phyloP scores from a whole-genome alignment of 2,329 filamentous ascomycete species.

The Pseudogymnoascus verrucosus region DNA sequence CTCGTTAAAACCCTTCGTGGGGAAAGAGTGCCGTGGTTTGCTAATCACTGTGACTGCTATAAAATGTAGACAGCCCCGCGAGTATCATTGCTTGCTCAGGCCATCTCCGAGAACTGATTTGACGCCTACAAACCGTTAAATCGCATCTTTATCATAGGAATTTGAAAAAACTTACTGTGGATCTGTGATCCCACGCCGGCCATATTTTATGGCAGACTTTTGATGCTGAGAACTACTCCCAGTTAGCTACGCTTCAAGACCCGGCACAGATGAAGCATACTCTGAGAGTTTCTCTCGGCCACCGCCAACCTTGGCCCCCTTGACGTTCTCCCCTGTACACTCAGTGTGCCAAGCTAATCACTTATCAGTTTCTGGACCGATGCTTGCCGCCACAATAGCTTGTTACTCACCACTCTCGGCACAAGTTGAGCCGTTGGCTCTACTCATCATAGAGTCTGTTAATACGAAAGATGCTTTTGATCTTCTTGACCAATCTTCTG shows the following conservation, averaged over 20 bases:
- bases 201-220: not conserved
- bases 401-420: not conserved
- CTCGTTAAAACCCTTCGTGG: not conserved
- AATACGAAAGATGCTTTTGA: not conserved
- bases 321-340: not conserved
- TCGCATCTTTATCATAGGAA: not conserved
- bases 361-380: not conserved
- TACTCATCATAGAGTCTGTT: slow-evolving; percentile 6
- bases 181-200: not conserved
- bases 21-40: slow-evolving; percentile 6
- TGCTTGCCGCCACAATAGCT: not conserved
- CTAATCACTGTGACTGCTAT: slow-evolving; percentile 2
- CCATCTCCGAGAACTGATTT: not conserved
- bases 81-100: slow-evolving; percentile 6
- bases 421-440: not conserved
- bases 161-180: not conserved
- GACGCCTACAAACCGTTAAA: not conserved
- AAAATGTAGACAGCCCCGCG: not conserved
- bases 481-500: not conserved
- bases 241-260: not conserved
- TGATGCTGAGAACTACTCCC: not conserved
- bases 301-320: not conserved
- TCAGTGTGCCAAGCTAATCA: slow-evolving; percentile 2
- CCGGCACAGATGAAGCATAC: not conserved
- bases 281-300: not conserved